Conservation (phyloP, 2,329 filamentous ascomycete species). For the Colletotrichum magnum region DNA sequence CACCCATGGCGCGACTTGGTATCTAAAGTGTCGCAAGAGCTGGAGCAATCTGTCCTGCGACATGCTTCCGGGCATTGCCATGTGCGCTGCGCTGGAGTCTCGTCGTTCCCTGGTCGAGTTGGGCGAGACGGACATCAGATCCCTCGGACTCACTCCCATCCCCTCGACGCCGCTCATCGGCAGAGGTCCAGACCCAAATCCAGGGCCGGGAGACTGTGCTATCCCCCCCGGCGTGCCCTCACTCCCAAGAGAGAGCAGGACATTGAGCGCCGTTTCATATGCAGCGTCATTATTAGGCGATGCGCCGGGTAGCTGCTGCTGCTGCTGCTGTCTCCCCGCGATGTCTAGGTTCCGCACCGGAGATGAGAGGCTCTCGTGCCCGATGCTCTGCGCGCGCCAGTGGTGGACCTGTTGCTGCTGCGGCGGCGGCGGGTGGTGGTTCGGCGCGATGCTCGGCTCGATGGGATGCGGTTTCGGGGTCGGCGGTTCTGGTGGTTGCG, state of each 20-base stretch:
- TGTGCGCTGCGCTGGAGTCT: not conserved
- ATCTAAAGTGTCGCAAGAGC: conserved; percentile 59
- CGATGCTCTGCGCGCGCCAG: conserved; percentile 27
- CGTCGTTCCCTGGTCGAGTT: not conserved
- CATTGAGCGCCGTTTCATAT: conserved; percentile 53
- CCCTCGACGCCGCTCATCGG: not conserved
- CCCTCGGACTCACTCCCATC: conserved; percentile 14
- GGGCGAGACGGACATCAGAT: conserved; percentile 27
- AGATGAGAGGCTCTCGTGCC: conserved; percentile 13
- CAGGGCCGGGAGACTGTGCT: conserved; percentile 3
- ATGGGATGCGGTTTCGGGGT: conserved; percentile 13
- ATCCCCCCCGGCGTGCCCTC: conserved; percentile 35
- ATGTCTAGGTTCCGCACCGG: conserved; percentile 20
- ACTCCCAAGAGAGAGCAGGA: conserved; percentile 51
- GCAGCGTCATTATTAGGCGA: conserved; percentile 25
- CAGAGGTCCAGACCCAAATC: not conserved
- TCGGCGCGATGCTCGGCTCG: conserved; percentile 14
- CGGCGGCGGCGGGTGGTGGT: conserved; percentile 1
- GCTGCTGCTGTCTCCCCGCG: not conserved
- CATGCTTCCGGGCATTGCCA: not conserved
- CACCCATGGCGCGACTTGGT: conserved; percentile 62
- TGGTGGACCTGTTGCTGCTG: not conserved
- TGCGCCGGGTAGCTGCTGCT: not conserved
- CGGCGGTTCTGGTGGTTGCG: not conserved
- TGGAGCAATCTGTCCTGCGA: conserved; percentile 44